phyloP scores from a whole-genome alignment of 164 flowering plant species.

The Malania oleifera region DNA sequence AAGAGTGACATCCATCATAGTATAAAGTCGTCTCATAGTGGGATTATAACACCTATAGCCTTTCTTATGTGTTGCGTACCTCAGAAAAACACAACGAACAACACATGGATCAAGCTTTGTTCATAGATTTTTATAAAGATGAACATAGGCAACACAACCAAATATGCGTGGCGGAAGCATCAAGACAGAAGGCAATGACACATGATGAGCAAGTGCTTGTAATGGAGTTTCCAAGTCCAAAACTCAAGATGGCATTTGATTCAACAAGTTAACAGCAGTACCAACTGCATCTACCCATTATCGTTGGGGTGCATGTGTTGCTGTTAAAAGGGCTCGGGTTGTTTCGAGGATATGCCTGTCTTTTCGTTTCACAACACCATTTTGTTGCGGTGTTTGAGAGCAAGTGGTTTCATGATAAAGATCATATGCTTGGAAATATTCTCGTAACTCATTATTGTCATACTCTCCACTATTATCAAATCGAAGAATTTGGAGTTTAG shows the following conservation, averaged over 20 bases:
- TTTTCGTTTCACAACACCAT: too few species aligned
- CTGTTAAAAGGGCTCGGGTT: background rate
- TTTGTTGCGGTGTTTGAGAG: background rate
- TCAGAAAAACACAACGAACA: constrained; percentile 1
- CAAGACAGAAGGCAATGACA: background rate
- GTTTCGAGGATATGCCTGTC: background rate
- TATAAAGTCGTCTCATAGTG: background rate
- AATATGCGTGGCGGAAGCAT: background rate
- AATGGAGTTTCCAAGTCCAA: too few species aligned
- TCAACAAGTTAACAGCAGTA: background rate
- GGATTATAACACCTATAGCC: background rate
- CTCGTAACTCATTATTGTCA: background rate
- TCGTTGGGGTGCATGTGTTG: background rate
- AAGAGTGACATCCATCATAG: constrained; percentile 8
- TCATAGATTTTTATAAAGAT: background rate
- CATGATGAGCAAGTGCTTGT: background rate
- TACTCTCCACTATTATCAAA: background rate
- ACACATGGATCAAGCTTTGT: constrained; percentile 5
- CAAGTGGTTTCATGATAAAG: background rate
- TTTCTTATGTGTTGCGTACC: background rate
- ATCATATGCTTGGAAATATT: background rate
- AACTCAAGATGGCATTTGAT: too few species aligned
- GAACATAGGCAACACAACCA: background rate
- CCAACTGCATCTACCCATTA: background rate
- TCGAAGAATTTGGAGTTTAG: background rate